phyloP scores from a whole-genome alignment of 2,329 filamentous ascomycete genomes.

The Paracorniculantispora psalliotae region DNA sequence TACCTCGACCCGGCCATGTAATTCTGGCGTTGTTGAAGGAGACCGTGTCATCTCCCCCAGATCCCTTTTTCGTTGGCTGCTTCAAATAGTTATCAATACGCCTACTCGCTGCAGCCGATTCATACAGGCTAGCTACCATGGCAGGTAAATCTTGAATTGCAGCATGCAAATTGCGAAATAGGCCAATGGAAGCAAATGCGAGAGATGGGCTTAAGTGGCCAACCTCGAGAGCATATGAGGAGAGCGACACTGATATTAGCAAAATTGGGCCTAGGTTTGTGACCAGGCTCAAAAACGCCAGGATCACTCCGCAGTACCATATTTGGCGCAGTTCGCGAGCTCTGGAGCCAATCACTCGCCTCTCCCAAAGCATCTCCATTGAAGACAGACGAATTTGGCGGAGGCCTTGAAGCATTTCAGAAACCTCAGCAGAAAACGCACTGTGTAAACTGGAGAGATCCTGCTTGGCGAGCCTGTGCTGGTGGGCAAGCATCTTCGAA shows the following conservation, averaged over 20 bases:
- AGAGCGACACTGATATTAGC: conserved; percentile 10
- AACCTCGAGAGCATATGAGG: conserved; percentile 4
- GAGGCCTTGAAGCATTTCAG: conserved; percentile 9
- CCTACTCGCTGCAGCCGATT: conserved; percentile 10
- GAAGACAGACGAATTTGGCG: conserved; percentile 15
- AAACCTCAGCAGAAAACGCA: conserved; percentile 3
- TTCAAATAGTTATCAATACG: conserved; percentile 10
- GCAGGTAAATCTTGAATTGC: conserved; percentile 5
- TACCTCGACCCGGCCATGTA: not conserved
- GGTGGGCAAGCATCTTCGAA: conserved; percentile 9
- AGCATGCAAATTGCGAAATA: conserved; percentile 13
- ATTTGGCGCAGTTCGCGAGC: conserved; percentile 7
- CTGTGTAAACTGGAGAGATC: conserved; percentile 2
- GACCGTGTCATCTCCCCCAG: too few relatives aligned
- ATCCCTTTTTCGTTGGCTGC: too few relatives aligned
- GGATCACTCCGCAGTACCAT: conserved; percentile 6
- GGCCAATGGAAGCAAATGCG: conserved; percentile 13
- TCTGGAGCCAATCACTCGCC: not conserved
- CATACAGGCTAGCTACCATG: conserved; percentile 4
- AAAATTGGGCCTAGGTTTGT: conserved; percentile 11
- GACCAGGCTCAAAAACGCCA: conserved; percentile 8
- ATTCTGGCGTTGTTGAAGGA: conserved; percentile 1
- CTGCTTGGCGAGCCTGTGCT: not conserved
- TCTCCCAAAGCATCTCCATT: conserved; percentile 11
- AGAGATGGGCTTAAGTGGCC: conserved; percentile 12